Evolutionary conservation across 768 basidiomycete genomes (phyloP), one percentile per base, ranked within the genome.

Genomic region (Auricularia heimuer): DNA sequence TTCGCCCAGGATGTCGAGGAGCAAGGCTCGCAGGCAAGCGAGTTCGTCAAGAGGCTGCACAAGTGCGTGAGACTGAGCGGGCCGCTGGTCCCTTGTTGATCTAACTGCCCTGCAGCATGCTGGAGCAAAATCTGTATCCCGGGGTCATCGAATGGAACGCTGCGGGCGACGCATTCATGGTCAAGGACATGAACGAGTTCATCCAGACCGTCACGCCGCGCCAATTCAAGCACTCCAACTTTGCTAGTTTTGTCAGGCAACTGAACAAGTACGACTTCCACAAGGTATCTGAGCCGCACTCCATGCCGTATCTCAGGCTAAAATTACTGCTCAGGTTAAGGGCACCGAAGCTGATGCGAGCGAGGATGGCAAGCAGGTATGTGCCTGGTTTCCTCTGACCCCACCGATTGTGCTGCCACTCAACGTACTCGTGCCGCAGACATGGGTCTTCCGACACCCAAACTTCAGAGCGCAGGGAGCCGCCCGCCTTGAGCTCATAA

Each of bases 241-340:
- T 96, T 74, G 93, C 93, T 36, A 85, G 83, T 63, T 96, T 96
- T 72, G 94, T 96, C 4, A 83, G 93, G 10, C 94, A 96, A 75
- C 80, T 96, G 39, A 96, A 96, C 81, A 96, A 95, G 75, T 96
- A 96, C 73, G 94, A 95, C 76, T 96, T 96, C 69, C 94, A 95
- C 81, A 96, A 96, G 80, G 89, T 82, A 42, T 72, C 76, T 68
- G 29, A 6, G 36, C 1, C 60, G 14, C 18, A 4, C 18, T 62
- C 21, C 33, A 10, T 14, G 39, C 39, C 39, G 8, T 14, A 42
- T 24, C 34, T 33, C 35, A 62, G 39, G n/a, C 51, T 56, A 64
- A 35, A 35, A 24, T 29, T 54, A 3, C 62, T 33, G 33, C 10
- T 33, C 24, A 60, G 56, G 34, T 60, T 24, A 60, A 60, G 34